Evolutionary conservation across 441 rosid genomes (phyloP), one percentile per base, ranked within the genome.

Genomic region (Jatropha multifida): DNA sequence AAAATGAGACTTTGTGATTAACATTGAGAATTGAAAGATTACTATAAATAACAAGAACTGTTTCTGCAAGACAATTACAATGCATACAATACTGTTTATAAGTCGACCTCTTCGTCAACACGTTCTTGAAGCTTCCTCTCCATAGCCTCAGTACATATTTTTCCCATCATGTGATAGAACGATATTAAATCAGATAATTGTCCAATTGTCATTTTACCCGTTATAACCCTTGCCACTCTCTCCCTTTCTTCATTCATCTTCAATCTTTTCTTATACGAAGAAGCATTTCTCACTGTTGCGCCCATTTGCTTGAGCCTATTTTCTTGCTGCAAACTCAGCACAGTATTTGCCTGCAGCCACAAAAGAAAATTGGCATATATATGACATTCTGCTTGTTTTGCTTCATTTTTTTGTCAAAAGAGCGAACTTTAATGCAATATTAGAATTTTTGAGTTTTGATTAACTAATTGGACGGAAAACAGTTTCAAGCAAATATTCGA

Each of bases 231-330:
- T 5, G 96, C 97, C 75, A 85, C 49, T 75, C 78, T 89, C 72
- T 95, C 94, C 77, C 86, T 92, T 66, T 87, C 94, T 46, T 92
- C 94, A 38, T 86, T 90, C 75, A 89, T 61, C 79, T 85, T 92
- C 87, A 92, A 32, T 74, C 80, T 85, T 79, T 84, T 81, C 26
- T 84, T 77, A 71, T 89, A 92, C 26, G 82, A 87, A 26, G 85
- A 81, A 17, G 85, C 96, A 20, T 94, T 93, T 74, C 99, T 88
- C 73, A 93, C 94, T 3, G 98, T 95, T 12, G 98, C 99, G 3
- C 98, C 99, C 92, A 94, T 94, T 81, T 93, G 94, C 87, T 92
- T 93, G 78, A 94, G 79, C 79, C 99, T 88, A 2, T 73, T 90
- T 88, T 90, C 94, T 81, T 95, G 97, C 76, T 93, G 91, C 74